Conservation (phyloP, 768 basidiomycete genomes). For the Kwoniella bestiolae region DNA sequence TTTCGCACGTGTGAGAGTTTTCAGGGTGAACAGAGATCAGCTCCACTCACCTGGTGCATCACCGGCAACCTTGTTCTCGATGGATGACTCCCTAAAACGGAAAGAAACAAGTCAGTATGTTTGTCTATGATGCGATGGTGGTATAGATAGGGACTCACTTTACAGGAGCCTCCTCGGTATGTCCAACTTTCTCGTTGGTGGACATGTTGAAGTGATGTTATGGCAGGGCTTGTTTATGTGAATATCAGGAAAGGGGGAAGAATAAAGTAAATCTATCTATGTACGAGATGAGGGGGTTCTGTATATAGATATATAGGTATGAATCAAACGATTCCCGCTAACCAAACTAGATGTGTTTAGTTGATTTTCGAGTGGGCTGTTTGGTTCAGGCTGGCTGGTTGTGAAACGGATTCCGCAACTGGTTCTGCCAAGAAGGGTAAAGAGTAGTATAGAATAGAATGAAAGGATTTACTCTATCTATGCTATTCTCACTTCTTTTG, state of each 20-base stretch:
- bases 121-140: background rate
- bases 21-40: background rate
- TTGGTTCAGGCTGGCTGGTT: constrained; percentile 14
- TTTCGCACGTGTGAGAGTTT: constrained; percentile 15
- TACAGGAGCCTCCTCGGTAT: constrained; percentile 46
- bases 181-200: constrained; percentile 44
- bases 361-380: constrained; percentile 27
- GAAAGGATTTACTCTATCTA: constrained; percentile 8
- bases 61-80: constrained; percentile 35
- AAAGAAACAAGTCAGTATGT: constrained; percentile 9
- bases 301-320: constrained; percentile 14
- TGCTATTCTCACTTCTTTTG: constrained; percentile 15
- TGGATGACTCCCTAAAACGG: constrained; percentile 33
- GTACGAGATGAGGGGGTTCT: background rate
- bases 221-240: constrained; percentile 16
- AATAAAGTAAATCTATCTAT: constrained; percentile 14
- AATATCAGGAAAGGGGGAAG: background rate
- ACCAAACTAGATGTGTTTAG: constrained; percentile 29
- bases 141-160: constrained; percentile 40
- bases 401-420: background rate
- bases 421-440: constrained; percentile 29
- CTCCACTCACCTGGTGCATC: constrained; percentile 36
- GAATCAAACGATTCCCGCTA: constrained; percentile 8
- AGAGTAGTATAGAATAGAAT: too few species aligned
- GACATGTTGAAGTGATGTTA: constrained; percentile 26